Conservation (phyloP, 1,284 basidiomycete species). For the Trametes polyzona region DNA sequence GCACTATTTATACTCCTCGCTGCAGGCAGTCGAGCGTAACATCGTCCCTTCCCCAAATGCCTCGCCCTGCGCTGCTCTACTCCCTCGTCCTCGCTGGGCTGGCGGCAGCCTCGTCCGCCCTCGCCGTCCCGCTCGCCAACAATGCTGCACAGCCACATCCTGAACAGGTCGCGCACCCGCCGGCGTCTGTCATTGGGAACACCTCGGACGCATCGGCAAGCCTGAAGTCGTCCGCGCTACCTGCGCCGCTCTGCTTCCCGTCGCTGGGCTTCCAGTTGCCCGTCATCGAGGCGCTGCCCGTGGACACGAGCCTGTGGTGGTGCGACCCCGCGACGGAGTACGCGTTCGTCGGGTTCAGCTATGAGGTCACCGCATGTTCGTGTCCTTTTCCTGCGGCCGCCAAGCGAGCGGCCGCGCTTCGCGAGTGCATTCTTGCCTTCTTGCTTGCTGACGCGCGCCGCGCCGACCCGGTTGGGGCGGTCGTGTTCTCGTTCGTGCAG, state of each 20-base stretch:
- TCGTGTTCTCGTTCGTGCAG: conserved; percentile 20
- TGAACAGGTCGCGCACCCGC: conserved; percentile 8
- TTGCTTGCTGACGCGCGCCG: background rate
- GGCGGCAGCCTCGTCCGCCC: background rate
- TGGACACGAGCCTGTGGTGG: conserved; percentile 60
- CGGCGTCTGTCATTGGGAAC: too few species aligned
- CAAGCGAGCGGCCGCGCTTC: too few species aligned
- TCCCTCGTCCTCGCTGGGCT: conserved; percentile 16
- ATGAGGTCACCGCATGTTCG: conserved; percentile 55
- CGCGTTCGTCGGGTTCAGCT: conserved; percentile 75
- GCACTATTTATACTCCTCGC: conserved; percentile 21
- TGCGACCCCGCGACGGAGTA: conserved; percentile 64
- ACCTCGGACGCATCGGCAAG: background rate
- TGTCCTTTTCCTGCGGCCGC: background rate
- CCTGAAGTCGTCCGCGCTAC: conserved; percentile 8
- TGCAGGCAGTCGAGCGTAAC: conserved; percentile 16
- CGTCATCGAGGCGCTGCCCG: conserved; percentile 40
- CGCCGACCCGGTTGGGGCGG: too few species aligned
- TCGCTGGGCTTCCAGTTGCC: conserved; percentile 65
- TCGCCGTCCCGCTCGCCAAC: conserved; percentile 17
- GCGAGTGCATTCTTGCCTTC: background rate
- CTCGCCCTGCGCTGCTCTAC: conserved; percentile 6
- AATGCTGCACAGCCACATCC: conserved; percentile 18
- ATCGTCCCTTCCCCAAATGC: conserved; percentile 11
- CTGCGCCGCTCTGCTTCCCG: conserved; percentile 52